Evolutionary conservation across 495 filamentous ascomycete genomes (phyloP).

Genomic region (Aspergillus homomorphus): DNA sequence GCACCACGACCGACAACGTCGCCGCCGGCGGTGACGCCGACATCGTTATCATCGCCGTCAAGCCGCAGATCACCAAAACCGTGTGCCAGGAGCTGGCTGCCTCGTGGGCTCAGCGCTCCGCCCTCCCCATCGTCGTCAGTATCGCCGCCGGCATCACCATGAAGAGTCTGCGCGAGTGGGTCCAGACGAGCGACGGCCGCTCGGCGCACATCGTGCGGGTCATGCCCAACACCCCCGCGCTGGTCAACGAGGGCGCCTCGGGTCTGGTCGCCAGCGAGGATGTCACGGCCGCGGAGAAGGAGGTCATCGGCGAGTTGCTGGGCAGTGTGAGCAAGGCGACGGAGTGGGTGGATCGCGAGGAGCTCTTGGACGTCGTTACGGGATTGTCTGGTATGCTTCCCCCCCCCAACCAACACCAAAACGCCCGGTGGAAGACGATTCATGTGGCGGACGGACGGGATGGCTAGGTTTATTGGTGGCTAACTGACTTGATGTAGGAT

Average conservation of each 20-base stretch:
- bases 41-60: conserved; percentile 74
- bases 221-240: conserved; percentile 44
- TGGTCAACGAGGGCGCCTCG: conserved; percentile 37
- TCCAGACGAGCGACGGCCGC: conserved; percentile 26
- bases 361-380: conserved; percentile 41
- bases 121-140: conserved; percentile 45
- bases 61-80: conserved; percentile 73
- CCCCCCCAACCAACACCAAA: not conserved
- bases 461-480: not conserved
- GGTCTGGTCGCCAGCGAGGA: conserved; percentile 32
- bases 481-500: conserved; percentile 22
- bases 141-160: conserved; percentile 44
- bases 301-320: conserved; percentile 33
- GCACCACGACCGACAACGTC: conserved; percentile 77
- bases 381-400: conserved; percentile 37
- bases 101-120: conserved; percentile 71
- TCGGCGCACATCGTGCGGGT: conserved; percentile 35
- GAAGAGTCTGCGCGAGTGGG: conserved; percentile 33
- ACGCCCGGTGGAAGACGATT: not conserved
- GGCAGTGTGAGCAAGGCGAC: conserved; percentile 38
- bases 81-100: conserved; percentile 91
- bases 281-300: conserved; percentile 34
- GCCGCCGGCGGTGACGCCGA: conserved; percentile 92
- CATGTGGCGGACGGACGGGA: not conserved
- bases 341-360: conserved; percentile 43